Conservation (phyloP, 768 basidiomycete genomes). For the Tricholoma bakamatsutake region DNA sequence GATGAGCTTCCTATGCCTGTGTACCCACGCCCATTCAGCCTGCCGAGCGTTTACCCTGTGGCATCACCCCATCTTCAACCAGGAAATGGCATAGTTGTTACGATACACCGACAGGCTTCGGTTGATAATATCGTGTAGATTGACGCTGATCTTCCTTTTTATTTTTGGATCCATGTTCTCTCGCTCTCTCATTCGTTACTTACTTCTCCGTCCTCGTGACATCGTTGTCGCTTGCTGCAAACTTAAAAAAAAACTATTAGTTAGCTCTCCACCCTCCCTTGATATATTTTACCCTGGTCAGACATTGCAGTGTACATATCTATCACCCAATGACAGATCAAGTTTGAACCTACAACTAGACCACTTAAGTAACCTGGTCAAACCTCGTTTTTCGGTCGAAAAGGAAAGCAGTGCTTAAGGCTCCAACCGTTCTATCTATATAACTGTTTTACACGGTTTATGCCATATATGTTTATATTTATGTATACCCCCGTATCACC, state of each 20-base stretch:
- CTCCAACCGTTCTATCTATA: too few relatives aligned
- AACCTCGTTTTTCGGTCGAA: too few relatives aligned
- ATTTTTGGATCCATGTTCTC: neutral
- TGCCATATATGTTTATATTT: too few relatives aligned
- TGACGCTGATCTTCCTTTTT: neutral
- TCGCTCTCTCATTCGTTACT: neutral
- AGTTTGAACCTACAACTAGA: too few relatives aligned
- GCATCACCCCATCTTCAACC: slow-evolving; percentile 1
- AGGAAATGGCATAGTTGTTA: slow-evolving; percentile 11
- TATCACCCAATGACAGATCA: neutral
- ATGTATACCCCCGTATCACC: too few relatives aligned
- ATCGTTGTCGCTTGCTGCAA: neutral
- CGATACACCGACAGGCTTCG: slow-evolving; percentile 19
- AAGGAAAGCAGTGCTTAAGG: too few relatives aligned
- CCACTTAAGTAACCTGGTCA: too few relatives aligned
- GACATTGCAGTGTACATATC: neutral
- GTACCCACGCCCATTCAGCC: slow-evolving; percentile 10
- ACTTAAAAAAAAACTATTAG: neutral
- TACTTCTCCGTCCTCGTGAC: neutral
- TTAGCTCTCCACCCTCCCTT: neutral
- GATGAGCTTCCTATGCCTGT: slow-evolving; percentile 1
- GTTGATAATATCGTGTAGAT: slow-evolving; percentile 15
- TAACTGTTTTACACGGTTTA: too few relatives aligned
- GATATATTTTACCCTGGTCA: neutral
- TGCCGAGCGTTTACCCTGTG: slow-evolving; percentile 11